A percentile compares a stretch with the other conserved stretches of the same genome.
These are phyloP conservation scores for Sergeia podlipaevii DNA, from an alignment of 208 protist species.

Conservation along the genomic window DNA sequence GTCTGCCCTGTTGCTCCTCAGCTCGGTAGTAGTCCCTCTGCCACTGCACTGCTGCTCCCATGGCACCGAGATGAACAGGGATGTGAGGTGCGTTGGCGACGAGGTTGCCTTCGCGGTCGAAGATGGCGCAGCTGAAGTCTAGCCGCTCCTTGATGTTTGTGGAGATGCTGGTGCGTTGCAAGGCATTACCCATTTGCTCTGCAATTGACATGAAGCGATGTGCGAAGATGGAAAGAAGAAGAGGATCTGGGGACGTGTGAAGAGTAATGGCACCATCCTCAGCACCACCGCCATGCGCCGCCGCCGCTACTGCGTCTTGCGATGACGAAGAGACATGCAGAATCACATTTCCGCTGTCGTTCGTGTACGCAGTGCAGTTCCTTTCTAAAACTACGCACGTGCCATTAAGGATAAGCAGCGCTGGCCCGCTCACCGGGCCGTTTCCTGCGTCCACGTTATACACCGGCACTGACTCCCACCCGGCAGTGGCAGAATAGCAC, in stretches of 20 bases:
- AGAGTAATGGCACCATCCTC: conserved; percentile 53
- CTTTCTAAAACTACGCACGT: conserved; percentile 92
- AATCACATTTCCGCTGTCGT: conserved; percentile 70
- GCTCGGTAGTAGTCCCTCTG: conserved; percentile 57
- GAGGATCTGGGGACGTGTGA: conserved; percentile 72
- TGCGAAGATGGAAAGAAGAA: conserved; percentile 92
- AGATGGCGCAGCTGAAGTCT: conserved; percentile 89
- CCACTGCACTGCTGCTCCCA: conserved; percentile 89
- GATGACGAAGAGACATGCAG: conserved; percentile 61
- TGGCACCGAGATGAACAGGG: conserved; percentile 95
- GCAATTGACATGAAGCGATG: conserved; percentile 97
- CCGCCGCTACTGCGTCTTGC: too few relatives aligned
- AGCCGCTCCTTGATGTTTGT: conserved; percentile 97
- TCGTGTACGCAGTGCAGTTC: conserved; percentile 67
- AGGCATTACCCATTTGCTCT: conserved; percentile 96
- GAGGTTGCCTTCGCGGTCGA: conserved; percentile 89
- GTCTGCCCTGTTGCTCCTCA: too few relatives aligned
- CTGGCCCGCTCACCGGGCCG: conserved; percentile 76
- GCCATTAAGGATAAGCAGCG: conserved; percentile 88
- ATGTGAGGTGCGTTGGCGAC: conserved; percentile 96
- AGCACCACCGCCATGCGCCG: too few relatives aligned
- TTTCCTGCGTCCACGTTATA: conserved; percentile 43
- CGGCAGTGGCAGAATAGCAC: conserved; percentile 41
- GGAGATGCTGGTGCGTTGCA: conserved; percentile 94
- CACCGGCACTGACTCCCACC: conserved; percentile 53